Percentiles rank a stretch among this genome's conserved stretches.
These are phyloP conservation scores for Rubroshorea leprosula DNA, from an alignment of 345 rosid species.

Conservation along the genomic window DNA sequence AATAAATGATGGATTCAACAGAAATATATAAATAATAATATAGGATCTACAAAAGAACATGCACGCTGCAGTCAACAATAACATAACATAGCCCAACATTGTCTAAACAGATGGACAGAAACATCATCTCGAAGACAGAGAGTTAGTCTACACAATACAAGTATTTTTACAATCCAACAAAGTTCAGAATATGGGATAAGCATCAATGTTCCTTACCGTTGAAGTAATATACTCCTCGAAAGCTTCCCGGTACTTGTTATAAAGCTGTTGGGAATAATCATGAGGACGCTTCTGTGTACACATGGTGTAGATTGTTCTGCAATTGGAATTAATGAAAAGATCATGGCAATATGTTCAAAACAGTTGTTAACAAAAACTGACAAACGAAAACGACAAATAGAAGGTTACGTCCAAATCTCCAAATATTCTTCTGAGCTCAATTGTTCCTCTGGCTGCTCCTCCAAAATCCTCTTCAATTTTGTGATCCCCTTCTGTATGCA, in stretches of 20 bases:
- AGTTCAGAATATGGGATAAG: constrained; percentile 2
- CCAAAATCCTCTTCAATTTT: constrained; percentile 75
- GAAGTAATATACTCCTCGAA: constrained; percentile 63
- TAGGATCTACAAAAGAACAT: no score
- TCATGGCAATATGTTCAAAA: background rate
- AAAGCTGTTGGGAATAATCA: constrained; percentile 83
- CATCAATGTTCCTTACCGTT: constrained; percentile 37
- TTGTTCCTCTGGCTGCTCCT: constrained; percentile 50
- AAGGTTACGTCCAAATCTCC: constrained; percentile 68
- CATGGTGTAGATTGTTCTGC: constrained; percentile 74
- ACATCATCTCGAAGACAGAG: no score
- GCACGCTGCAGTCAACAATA: no score
- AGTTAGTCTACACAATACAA: no score
- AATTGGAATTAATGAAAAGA: background rate
- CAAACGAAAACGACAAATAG: constrained; percentile 11
- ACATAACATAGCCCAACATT: no score
- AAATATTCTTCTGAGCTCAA: constrained; percentile 73
- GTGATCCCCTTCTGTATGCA: constrained; percentile 66
- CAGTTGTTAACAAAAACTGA: background rate
- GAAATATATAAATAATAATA: no score
- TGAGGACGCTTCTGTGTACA: constrained; percentile 84
- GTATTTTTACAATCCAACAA: no score
- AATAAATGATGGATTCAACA: no score
- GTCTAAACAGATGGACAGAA: no score
- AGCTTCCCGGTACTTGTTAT: constrained; percentile 68